These are phyloP conservation scores for Fragaria nilgerrensis DNA, from an alignment of 306 rosid genomes.

Conservation along the genomic window DNA sequence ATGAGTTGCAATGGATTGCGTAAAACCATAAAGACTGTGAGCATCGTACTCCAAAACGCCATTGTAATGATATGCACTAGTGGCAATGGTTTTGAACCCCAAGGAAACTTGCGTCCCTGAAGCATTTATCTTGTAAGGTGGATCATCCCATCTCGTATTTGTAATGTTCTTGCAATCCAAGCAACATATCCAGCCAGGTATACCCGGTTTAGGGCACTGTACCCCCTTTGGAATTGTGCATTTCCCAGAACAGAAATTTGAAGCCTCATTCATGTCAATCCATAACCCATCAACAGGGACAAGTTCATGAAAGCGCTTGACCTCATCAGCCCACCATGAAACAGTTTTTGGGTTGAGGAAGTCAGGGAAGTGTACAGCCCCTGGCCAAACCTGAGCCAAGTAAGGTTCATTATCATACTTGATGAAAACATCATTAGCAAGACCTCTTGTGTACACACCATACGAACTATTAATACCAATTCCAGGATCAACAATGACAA, in stretches of 20 bases:
- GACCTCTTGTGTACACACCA: conserved; percentile 77
- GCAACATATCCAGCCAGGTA: conserved; percentile 92
- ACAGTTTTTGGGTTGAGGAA: conserved; percentile 90
- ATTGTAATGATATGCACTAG: conserved; percentile 88
- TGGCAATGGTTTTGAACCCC: conserved; percentile 90
- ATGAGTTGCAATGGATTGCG: conserved; percentile 83
- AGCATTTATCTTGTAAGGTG: conserved; percentile 94
- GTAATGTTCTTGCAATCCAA: conserved; percentile 91
- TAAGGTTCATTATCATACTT: conserved; percentile 81
- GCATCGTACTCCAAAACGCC: conserved; percentile 93
- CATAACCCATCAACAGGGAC: conserved; percentile 93
- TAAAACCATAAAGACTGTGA: conserved; percentile 89
- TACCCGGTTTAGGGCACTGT: conserved; percentile 62
- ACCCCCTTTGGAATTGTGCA: conserved; percentile 68
- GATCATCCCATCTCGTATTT: conserved; percentile 86
- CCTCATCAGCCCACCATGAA: conserved; percentile 90
- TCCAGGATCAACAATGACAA: conserved; percentile 90
- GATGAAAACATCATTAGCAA: conserved; percentile 77
- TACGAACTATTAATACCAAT: conserved; percentile 68
- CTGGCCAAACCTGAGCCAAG: conserved; percentile 98
- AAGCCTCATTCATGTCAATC: conserved; percentile 97
- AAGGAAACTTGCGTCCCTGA: conserved; percentile 76
- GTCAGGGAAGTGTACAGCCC: conserved; percentile 93
- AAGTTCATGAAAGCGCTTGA: conserved; percentile 87
- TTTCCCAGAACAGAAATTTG: conserved; percentile 88